Evolutionary conservation across 202 grass and related monocot genomes (phyloP).

Genomic region (Musa balbisiana): DNA sequence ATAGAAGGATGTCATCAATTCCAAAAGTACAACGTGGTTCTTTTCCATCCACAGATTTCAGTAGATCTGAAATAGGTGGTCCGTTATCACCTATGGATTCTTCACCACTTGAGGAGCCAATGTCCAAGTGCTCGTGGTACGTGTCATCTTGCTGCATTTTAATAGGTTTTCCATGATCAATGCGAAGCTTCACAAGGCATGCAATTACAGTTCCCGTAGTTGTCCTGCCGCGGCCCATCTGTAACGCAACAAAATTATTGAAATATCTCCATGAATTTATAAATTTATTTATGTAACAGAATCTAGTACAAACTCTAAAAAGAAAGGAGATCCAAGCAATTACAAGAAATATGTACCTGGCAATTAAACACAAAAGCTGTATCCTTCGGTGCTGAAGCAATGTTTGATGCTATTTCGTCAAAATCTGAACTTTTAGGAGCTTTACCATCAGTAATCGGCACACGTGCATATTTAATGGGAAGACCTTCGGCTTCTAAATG

Average conservation of each 20-base stretch:
- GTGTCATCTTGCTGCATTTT: conserved; percentile 43
- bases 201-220: conserved; percentile 96
- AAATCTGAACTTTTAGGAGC: conserved; percentile 99
- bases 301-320: neutral
- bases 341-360: conserved; percentile 40
- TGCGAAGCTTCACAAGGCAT: conserved; percentile 74
- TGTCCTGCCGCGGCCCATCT: conserved; percentile 98
- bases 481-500: conserved; percentile 72
- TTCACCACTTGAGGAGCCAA: conserved; percentile 59
- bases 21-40: conserved; percentile 45
- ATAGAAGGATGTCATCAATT: conserved; percentile 89
- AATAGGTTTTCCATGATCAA: conserved; percentile 79
- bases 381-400: conserved; percentile 54
- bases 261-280: neutral
- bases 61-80: conserved; percentile 42
- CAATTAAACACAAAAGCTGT: conserved; percentile 95
- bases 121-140: conserved; percentile 38
- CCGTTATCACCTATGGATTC: conserved; percentile 51
- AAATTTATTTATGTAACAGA: neutral
- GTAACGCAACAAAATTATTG: conserved; percentile 19
- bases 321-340: neutral
- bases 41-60: conserved; percentile 35
- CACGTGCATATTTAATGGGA: conserved; percentile 84
- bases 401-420: conserved; percentile 78
- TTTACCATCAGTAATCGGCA: conserved; percentile 99